These are phyloP conservation scores for Zymoseptoria crescenta DNA, from an alignment of 2,329 filamentous ascomycete species.

Conservation along the genomic window DNA sequence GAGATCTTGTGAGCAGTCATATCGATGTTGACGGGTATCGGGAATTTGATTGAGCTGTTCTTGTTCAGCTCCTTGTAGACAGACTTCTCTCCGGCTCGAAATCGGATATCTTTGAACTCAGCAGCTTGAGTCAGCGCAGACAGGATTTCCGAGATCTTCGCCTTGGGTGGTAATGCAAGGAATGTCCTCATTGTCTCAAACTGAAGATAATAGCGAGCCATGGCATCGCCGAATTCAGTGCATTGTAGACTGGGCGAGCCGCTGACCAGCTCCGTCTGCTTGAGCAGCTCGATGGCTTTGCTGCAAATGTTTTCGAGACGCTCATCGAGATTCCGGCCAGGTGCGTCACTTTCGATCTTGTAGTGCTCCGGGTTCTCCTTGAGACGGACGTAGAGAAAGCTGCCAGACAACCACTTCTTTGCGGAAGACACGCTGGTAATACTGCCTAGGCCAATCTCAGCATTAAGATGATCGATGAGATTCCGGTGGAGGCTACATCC, in stretches of 20 bases:
- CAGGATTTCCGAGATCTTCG: slow-evolving; percentile 60
- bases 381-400: slow-evolving; percentile 70
- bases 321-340: slow-evolving; percentile 49
- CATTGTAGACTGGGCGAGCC: slow-evolving; percentile 45
- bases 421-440: slow-evolving; percentile 58
- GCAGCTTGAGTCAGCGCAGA: slow-evolving; percentile 57
- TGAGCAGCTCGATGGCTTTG: slow-evolving; percentile 58
- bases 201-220: slow-evolving; percentile 74
- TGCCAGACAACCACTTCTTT: slow-evolving; percentile 65
- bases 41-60: slow-evolving; percentile 59
- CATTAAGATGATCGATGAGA: slow-evolving; percentile 75
- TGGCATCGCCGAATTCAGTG: slow-evolving; percentile 68
- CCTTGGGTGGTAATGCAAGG: slow-evolving; percentile 52
- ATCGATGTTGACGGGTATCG: slow-evolving; percentile 60
- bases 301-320: slow-evolving; percentile 63
- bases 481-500: slow-evolving; percentile 62
- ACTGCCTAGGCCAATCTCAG: slow-evolving; percentile 70
- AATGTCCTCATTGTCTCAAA: slow-evolving; percentile 73
- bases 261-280: slow-evolving; percentile 51
- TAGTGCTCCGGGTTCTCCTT: slow-evolving; percentile 65
- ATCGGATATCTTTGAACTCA: slow-evolving; percentile 65
- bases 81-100: slow-evolving; percentile 61
- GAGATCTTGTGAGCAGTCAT: slow-evolving; percentile 66
- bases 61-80: slow-evolving; percentile 67
- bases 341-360: slow-evolving; percentile 49